Conservation (phyloP, 768 basidiomycete species). For the Calocybe gangraenosa region DNA sequence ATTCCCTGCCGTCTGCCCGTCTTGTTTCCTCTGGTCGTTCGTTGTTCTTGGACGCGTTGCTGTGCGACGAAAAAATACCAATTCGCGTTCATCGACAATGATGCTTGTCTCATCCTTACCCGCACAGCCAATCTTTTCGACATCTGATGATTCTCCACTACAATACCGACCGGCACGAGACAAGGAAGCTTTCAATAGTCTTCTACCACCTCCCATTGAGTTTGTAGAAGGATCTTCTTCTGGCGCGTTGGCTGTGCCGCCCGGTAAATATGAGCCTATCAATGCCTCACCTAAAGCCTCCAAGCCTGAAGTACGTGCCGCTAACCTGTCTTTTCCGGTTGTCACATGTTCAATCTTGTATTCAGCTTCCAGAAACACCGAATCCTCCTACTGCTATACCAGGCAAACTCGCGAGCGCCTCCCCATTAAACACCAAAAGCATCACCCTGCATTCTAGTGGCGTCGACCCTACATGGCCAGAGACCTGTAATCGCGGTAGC, state of each 20-base stretch:
- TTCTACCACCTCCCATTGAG: conserved; percentile 78
- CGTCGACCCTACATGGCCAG: conserved; percentile 65
- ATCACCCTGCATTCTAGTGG: conserved; percentile 45
- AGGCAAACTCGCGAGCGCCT: conserved; percentile 17
- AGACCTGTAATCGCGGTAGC: conserved; percentile 38
- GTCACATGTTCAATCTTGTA: conserved; percentile 1
- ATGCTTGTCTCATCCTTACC: conserved; percentile 69
- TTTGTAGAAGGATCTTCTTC: conserved; percentile 84
- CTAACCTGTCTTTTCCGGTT: conserved; percentile 3
- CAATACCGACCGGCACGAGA: conserved; percentile 68
- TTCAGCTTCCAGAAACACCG: conserved; percentile 17
- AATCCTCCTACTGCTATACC: conserved; percentile 15
- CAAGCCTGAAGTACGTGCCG: conserved; percentile 44
- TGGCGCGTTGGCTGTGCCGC: conserved; percentile 63
- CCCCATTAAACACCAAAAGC: conserved; percentile 24
- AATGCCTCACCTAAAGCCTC: conserved; percentile 57
- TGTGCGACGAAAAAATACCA: not conserved
- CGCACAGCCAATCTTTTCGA: conserved; percentile 42
- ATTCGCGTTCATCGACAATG: conserved; percentile 17
- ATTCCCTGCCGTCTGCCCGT: too few species aligned
- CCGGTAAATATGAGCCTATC: conserved; percentile 79
- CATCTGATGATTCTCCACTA: conserved; percentile 42
- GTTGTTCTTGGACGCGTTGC: too few species aligned
- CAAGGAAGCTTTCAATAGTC: conserved; percentile 68
- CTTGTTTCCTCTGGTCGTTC: too few species aligned